A percentile compares a stretch with the other conserved stretches of the same genome.
These are phyloP conservation scores for Klebsormidium nitens DNA, from an alignment of 139 green algal genomes.

Conservation along the genomic window DNA sequence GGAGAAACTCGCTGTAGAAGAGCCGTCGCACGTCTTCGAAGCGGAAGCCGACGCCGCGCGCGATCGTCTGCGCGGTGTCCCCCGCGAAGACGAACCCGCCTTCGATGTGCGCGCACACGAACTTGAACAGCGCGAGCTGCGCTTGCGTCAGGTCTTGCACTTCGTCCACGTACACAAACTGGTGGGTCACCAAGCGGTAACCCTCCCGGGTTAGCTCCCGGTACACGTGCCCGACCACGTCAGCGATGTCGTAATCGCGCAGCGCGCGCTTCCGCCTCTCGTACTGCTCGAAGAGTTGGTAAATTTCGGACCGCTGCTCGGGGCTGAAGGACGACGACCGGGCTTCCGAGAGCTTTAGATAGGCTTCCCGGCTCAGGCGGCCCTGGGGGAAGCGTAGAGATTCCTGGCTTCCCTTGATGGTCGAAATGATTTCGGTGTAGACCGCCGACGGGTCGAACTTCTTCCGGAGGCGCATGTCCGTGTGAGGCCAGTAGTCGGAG, in stretches of 20 bases:
- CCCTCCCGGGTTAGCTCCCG: neutral
- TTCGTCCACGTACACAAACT: slow-evolving; percentile 71
- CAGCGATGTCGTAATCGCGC: slow-evolving; percentile 13
- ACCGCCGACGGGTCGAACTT: slow-evolving; percentile 30
- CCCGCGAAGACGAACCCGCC: slow-evolving; percentile 68
- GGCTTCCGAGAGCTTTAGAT: slow-evolving; percentile 54
- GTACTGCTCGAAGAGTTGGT: slow-evolving; percentile 57
- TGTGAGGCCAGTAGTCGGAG: slow-evolving; percentile 19
- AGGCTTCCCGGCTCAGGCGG: slow-evolving; percentile 49
- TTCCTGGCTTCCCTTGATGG: slow-evolving; percentile 66
- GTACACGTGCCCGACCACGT: slow-evolving; percentile 21
- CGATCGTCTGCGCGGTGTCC: slow-evolving; percentile 76
- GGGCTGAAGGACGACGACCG: slow-evolving; percentile 62
- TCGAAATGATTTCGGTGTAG: slow-evolving; percentile 62
- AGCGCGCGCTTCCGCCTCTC: slow-evolving; percentile 38
- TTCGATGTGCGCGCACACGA: slow-evolving; percentile 54
- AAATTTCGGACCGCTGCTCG: slow-evolving; percentile 52
- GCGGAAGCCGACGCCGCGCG: slow-evolving; percentile 66
- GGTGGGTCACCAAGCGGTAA: slow-evolving; percentile 30
- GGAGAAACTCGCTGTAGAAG: slow-evolving; percentile 24
- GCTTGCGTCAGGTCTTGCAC: slow-evolving; percentile 77
- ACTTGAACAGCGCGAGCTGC: slow-evolving; percentile 60
- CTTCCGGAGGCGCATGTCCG: neutral
- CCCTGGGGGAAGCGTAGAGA: slow-evolving; percentile 48
- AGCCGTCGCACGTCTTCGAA: slow-evolving; percentile 41